Conservation (phyloP, 306 rosid genomes). For the Sphenostylis stenocarpa region DNA sequence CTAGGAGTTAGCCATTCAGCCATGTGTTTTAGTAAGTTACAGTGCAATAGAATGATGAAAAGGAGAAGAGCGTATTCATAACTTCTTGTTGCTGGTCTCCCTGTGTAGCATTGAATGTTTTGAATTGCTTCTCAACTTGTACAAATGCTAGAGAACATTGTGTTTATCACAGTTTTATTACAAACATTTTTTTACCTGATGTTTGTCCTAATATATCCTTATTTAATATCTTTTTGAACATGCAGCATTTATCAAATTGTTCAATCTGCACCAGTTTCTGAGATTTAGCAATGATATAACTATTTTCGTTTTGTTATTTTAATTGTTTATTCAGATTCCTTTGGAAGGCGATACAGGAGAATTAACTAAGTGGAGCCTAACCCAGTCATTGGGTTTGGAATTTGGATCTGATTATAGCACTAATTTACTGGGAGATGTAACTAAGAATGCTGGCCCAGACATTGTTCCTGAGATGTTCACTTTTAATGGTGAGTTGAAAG, state of each 20-base stretch:
- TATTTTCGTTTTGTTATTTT: conserved; percentile 31
- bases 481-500: conserved; percentile 40
- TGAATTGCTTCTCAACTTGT: conserved; percentile 12
- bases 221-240: not conserved
- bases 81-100: conserved; percentile 1
- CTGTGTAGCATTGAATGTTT: conserved; percentile 5
- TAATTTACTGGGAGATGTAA: conserved; percentile 34
- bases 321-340: conserved; percentile 53
- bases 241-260: not conserved
- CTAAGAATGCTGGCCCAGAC: conserved; percentile 32
- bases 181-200: not conserved
- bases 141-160: not conserved
- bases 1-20: not conserved
- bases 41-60: not conserved
- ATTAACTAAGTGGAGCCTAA: conserved; percentile 44
- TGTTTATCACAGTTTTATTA: not conserved
- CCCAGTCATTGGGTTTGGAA: conserved; percentile 51
- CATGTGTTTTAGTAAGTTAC: not conserved
- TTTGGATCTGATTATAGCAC: conserved; percentile 38
- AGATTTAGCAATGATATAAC: conserved; percentile 5
- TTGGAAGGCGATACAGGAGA: conserved; percentile 50
- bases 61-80: not conserved
- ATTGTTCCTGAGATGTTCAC: conserved; percentile 34
- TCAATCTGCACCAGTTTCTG: conserved; percentile 15
- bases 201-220: not conserved